A percentile compares a stretch with the other conserved stretches of the same genome.
Conservation (phyloP, 495 filamentous ascomycete species). For the Hapsidospora chrysogenum region DNA sequence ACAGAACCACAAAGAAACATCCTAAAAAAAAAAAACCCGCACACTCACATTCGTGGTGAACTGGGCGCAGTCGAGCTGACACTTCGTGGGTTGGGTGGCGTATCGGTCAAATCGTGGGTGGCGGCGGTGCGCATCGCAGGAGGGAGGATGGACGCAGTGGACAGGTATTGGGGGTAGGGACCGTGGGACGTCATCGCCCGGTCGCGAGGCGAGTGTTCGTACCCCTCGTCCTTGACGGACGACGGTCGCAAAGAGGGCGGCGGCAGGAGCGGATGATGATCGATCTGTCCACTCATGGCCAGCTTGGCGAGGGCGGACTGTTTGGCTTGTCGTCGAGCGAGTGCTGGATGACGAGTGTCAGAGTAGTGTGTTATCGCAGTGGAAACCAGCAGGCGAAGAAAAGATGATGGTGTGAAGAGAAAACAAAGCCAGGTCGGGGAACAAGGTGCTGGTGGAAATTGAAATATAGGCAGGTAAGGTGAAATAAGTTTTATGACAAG, state of each 20-base stretch:
- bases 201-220: no score
- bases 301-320: slow-evolving; percentile 30
- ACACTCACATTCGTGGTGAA: slow-evolving; percentile 35
- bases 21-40: neutral
- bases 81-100: slow-evolving; percentile 30
- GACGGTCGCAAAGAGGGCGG: slow-evolving; percentile 11
- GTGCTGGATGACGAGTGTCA: slow-evolving; percentile 6
- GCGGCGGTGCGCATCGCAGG: neutral
- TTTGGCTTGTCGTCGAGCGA: slow-evolving; percentile 17
- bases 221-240: slow-evolving; percentile 19
- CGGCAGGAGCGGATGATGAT: slow-evolving; percentile 7
- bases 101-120: slow-evolving; percentile 11
- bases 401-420: neutral
- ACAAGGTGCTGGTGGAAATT: neutral
- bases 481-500: neutral
- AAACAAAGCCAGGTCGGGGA: neutral
- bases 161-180: no score
- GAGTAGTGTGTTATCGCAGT: slow-evolving; percentile 1
- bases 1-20: neutral
- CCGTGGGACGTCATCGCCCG: no score
- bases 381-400: neutral
- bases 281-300: slow-evolving; percentile 29
- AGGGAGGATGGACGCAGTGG: slow-evolving; percentile 4
- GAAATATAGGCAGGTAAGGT: no score
- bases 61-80: slow-evolving; percentile 34